These are phyloP conservation scores for Acorus calamus DNA, from an alignment of 106 monocot species.

Conservation along the genomic window DNA sequence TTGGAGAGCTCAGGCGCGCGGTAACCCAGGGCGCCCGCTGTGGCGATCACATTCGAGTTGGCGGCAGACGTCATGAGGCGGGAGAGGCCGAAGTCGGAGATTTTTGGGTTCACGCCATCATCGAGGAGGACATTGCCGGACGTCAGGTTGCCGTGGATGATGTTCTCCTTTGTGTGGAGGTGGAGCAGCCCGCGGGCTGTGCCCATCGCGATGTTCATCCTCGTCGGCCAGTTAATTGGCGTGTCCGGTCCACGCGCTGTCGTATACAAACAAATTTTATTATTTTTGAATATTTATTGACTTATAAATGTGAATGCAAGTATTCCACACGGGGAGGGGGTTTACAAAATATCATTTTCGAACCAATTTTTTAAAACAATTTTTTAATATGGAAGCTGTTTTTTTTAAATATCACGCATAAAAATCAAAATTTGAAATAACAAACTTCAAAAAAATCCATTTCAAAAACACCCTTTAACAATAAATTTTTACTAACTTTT, in stretches of 20 bases:
- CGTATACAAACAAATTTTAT: background rate
- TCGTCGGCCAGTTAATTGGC: conserved; percentile 47
- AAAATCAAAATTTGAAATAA: too few species aligned
- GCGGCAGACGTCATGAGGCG: conserved; percentile 61
- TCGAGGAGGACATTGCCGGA: conserved; percentile 57
- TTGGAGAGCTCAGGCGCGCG: conserved; percentile 83
- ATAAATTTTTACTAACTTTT: too few species aligned
- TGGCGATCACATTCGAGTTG: conserved; percentile 48
- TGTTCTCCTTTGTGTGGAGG: conserved; percentile 50
- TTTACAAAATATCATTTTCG: too few species aligned
- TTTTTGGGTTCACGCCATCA: conserved; percentile 32
- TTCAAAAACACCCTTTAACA: too few species aligned
- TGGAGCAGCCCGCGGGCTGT: conserved; percentile 35
- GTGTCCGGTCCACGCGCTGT: conserved; percentile 63
- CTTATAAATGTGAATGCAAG: too few species aligned
- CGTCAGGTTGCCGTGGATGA: conserved; percentile 76
- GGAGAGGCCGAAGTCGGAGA: conserved; percentile 60
- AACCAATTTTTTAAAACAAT: too few species aligned
- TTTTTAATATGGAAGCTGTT: too few species aligned
- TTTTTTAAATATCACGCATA: too few species aligned
- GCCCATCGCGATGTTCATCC: conserved; percentile 64
- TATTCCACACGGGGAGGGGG: too few species aligned
- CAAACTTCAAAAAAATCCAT: too few species aligned
- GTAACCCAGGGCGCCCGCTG: conserved; percentile 62
- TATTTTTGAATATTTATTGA: too few species aligned